Conservation (phyloP, 345 rosid species). For the Mallotus nudiflorus region DNA sequence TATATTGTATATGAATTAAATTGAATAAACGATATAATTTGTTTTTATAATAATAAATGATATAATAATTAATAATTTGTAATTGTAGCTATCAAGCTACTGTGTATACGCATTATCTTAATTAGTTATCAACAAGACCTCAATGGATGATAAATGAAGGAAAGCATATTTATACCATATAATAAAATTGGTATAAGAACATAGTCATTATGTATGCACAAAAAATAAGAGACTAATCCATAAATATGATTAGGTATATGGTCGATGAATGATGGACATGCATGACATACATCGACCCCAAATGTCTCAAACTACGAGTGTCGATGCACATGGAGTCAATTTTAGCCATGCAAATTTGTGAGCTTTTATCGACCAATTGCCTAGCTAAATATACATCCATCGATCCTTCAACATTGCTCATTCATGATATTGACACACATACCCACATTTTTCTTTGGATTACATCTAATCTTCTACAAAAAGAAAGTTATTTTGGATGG, state of each 20-base stretch:
- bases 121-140: too few relatives aligned
- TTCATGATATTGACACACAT: conserved; percentile 6
- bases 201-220: neutral
- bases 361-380: neutral
- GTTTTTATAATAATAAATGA: too few relatives aligned
- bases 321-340: conserved; percentile 30
- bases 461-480: conserved; percentile 2
- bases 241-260: conserved; percentile 30
- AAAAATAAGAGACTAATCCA: neutral
- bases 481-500: conserved; percentile 4
- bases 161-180: too few relatives aligned
- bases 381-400: neutral
- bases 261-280: conserved; percentile 21
- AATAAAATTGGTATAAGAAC: neutral
- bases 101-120: too few relatives aligned
- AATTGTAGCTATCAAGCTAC: too few relatives aligned
- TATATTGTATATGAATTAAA: too few relatives aligned
- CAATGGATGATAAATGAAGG: too few relatives aligned
- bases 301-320: conserved; percentile 25
- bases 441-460: neutral
- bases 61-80: too few relatives aligned
- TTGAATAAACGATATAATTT: too few relatives aligned
- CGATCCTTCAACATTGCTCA: neutral
- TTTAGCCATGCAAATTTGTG: conserved; percentile 21
- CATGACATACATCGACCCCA: conserved; percentile 20